phyloP scores from a whole-genome alignment of 2,329 filamentous ascomycete species.

The Amylocarpus encephaloides region DNA sequence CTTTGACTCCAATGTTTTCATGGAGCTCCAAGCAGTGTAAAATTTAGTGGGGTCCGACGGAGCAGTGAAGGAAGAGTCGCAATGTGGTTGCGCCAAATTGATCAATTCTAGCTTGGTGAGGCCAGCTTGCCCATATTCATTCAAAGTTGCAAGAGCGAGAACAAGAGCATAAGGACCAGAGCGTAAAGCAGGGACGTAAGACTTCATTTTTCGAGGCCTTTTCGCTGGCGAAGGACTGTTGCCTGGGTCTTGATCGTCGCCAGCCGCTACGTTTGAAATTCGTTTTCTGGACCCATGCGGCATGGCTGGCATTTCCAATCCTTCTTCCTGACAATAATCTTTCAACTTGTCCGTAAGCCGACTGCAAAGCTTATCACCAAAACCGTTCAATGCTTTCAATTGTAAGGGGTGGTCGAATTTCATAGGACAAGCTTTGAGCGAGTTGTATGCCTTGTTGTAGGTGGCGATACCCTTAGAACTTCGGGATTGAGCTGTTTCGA shows the following conservation, averaged over 20 bases:
- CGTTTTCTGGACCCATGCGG: constrained; percentile 36
- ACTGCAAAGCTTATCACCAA: constrained; percentile 66
- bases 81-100: constrained; percentile 62
- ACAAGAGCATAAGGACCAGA: constrained; percentile 70
- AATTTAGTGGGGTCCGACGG: constrained; percentile 61
- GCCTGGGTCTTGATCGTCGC: constrained; percentile 8
- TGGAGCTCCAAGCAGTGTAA: constrained; percentile 78
- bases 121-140: constrained; percentile 47
- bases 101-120: constrained; percentile 65
- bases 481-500: constrained; percentile 60
- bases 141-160: constrained; percentile 55
- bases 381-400: constrained; percentile 64
- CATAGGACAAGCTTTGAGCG: constrained; percentile 68
- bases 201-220: constrained; percentile 52
- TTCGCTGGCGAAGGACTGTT: constrained; percentile 37
- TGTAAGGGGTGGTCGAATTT: constrained; percentile 59
- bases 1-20: constrained; percentile 68
- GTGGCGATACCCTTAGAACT: constrained; percentile 65
- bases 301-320: constrained; percentile 59
- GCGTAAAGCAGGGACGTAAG: constrained; percentile 66
- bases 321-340: constrained; percentile 59
- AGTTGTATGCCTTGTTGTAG: constrained; percentile 71
- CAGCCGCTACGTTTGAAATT: constrained; percentile 6
- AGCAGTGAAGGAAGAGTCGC: constrained; percentile 65
- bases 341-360: constrained; percentile 57